Evolutionary conservation across 2,329 filamentous ascomycete genomes (phyloP), one percentile per base, ranked within the genome.

Genomic region (Penicillium sclerotigenum): DNA sequence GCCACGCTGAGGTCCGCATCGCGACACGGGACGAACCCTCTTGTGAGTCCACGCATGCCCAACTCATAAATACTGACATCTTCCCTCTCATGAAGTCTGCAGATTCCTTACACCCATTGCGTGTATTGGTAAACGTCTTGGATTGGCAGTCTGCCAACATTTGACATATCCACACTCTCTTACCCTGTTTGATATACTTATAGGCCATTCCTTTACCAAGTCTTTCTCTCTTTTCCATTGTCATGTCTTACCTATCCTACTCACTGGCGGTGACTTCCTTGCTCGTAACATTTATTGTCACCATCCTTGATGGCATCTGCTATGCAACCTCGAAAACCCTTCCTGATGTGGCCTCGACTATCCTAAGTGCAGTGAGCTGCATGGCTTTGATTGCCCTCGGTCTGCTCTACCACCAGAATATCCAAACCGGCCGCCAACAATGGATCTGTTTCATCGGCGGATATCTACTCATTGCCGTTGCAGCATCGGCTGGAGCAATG

Each of bases 271-370:
- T 55, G 24, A 57, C 57, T 20, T 62, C 69, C 8, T 45, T 69
- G 11, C 34, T 65, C 28, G 61, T 57, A 31, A 67, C 66, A 9
- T 52, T 68, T 20, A 61, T 69, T 40, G 57, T 60, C 16, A 70
- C 67, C 7, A 52, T 73, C 33, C 55, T 73, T 26, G 63, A 71
- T 59, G 68, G 67, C 36, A 42, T 73, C 29, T 69, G 60, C 18
- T 68, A 65, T 51, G 65, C 60, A 3, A 59, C 56, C 18, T 63
- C 65, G 53, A 62, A 59, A 47, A 57, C 59, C 11, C 55, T 61
- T 8, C 58, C 60, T 14, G 69, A 68, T 47, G 59, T 65, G 5
- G 64, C 63, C 29, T 58, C 65, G 14, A 57, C 71, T 37, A 50
- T 59, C 18, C 58, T 73, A 22, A 67, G 63, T 49, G 56, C 59